Conservation (phyloP, 305 asterid genomes). For the Fraxinus sp. region DNA sequence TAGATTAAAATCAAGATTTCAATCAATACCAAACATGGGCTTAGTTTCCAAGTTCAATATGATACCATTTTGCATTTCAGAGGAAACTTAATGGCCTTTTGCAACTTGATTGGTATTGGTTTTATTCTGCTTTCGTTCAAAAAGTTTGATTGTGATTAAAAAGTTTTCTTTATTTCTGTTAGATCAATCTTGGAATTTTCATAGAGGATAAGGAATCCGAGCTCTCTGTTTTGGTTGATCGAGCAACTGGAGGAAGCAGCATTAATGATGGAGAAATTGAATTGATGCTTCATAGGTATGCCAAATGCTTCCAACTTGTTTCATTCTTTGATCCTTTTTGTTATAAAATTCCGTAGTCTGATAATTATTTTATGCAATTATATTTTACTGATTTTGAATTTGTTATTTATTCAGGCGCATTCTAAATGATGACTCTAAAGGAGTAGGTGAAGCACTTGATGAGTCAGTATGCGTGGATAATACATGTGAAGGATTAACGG, state of each 20-base stretch:
- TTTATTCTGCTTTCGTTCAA: not conserved
- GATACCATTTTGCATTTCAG: not conserved
- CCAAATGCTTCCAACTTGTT: not conserved
- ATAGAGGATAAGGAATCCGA: constrained; percentile 58
- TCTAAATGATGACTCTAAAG: constrained; percentile 51
- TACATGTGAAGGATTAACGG: constrained; percentile 72
- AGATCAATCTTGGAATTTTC: constrained; percentile 78
- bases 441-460: constrained; percentile 66
- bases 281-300: constrained; percentile 81
- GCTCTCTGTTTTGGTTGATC: constrained; percentile 77
- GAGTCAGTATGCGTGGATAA: constrained; percentile 54
- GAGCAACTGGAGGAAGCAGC: constrained; percentile 86
- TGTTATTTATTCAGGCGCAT: constrained; percentile 50
- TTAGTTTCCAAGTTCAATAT: not conserved
- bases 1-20: too few species aligned
- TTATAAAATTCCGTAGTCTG: not conserved
- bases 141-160: not conserved
- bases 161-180: constrained; percentile 14
- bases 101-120: not conserved
- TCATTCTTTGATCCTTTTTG: not conserved
- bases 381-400: not conserved
- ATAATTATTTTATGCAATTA: not conserved
- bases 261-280: constrained; percentile 78
- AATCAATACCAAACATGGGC: too few species aligned
- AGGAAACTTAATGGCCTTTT: not conserved